Conservation (phyloP, 768 basidiomycete species). For the Trametes villosa region DNA sequence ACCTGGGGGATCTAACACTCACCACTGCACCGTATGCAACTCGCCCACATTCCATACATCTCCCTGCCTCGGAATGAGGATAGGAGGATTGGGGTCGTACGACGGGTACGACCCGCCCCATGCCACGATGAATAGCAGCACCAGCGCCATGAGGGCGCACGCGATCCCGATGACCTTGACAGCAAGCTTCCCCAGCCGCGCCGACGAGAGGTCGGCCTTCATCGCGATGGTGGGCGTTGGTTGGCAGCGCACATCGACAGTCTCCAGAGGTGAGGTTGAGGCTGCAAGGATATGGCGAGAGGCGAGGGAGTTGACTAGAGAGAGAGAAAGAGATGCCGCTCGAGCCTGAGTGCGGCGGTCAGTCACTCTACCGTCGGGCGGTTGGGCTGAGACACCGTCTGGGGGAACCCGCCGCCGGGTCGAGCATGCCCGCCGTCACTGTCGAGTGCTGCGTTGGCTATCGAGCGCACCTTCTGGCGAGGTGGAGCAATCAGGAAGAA, state of each 20-base stretch:
- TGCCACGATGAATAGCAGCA: conserved; percentile 10
- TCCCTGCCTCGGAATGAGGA: conserved; percentile 16
- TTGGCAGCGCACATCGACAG: background rate
- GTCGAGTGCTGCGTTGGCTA: too few species aligned
- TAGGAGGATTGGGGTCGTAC: conserved; percentile 3
- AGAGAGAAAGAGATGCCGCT: too few species aligned
- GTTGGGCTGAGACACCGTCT: too few species aligned
- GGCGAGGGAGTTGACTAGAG: background rate
- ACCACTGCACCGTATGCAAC: conserved; percentile 21
- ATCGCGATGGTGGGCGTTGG: background rate
- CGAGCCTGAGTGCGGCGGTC: too few species aligned
- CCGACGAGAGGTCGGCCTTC: background rate
- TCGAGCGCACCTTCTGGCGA: conserved; percentile 1
- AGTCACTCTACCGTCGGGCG: too few species aligned
- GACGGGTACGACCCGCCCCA: conserved; percentile 16
- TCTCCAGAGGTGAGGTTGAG: background rate
- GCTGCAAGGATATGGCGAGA: too few species aligned
- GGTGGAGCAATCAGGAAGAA: conserved; percentile 1
- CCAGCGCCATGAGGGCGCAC: conserved; percentile 1
- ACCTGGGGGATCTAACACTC: background rate
- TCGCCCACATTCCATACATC: conserved; percentile 23
- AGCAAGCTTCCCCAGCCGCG: conserved; percentile 1
- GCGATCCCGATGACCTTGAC: conserved; percentile 3
- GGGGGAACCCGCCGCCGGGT: too few species aligned
- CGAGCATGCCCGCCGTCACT: too few species aligned